Conservation (phyloP, 169 alveolate genomes). For the Plasmodium vivax region DNA sequence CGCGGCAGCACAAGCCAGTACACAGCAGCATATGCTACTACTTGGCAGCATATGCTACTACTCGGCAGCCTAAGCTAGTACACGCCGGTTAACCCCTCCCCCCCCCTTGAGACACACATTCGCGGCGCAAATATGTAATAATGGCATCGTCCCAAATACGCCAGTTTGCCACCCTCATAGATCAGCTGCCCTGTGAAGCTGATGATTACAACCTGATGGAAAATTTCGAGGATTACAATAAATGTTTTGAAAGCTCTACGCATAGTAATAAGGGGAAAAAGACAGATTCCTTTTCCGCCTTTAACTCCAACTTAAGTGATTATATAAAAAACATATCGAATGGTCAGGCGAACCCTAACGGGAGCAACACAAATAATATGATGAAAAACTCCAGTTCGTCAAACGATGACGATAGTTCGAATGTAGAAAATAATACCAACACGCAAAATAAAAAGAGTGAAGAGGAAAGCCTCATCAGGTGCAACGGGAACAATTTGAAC, state of each 20-base stretch:
- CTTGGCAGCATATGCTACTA: too few species aligned
- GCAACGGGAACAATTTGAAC: not conserved
- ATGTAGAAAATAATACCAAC: conserved; percentile 7
- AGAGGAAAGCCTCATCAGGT: not conserved
- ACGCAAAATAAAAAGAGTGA: conserved; percentile 13
- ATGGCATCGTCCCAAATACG: conserved; percentile 75
- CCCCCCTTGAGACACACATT: not conserved
- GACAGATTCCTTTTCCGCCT: conserved; percentile 12
- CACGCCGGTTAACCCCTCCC: not conserved
- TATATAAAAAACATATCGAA: conserved; percentile 47
- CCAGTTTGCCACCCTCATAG: conserved; percentile 71
- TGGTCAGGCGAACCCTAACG: conserved; percentile 5
- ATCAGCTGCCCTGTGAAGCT: conserved; percentile 72
- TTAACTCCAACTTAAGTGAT: conserved; percentile 37
- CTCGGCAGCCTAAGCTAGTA: not conserved
- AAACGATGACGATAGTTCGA: conserved; percentile 14
- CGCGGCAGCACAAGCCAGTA: not conserved
- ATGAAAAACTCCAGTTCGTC: conserved; percentile 10
- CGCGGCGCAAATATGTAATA: conserved; percentile 38
- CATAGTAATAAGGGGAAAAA: conserved; percentile 5
- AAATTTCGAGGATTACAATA: conserved; percentile 49
- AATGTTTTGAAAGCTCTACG: conserved; percentile 27
- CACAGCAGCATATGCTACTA: not conserved
- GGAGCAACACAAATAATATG: not conserved
- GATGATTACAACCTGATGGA: conserved; percentile 64